Base-by-base conservation (phyloP, 768 basidiomycete species). In the Imleria badia region DNA sequence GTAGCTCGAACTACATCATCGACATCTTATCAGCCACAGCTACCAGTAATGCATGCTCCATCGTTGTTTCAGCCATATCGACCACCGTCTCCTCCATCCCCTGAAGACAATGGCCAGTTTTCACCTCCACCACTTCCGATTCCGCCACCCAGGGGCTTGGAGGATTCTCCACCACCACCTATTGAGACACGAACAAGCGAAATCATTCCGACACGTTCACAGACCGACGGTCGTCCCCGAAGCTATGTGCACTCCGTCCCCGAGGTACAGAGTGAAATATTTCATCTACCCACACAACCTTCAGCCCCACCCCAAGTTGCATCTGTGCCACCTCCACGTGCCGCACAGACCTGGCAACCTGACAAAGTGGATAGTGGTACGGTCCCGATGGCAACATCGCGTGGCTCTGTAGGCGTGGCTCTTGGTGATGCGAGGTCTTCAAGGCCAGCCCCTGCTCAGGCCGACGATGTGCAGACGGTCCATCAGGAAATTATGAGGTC, bases 51-150 rank as follows among this genome's bases (percentile, higher is more conserved):
- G n/a, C 55, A 56, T 53, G 56, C 60, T 13, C 63, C 59, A 23
- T 67, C 63, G 9, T 39, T 68, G 46, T 70, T 70, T 45, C 59
- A 61, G 44, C 55, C 66, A 6, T 63, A 63, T 38, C 62, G 44
- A 19, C 60, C 66, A 4, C 64, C 66, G 2, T 65, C 61, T n/a
- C 54, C 57, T 45, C 48, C 58, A n/a, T 4, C 44, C 1, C 15
- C 55, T 20, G 66, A 58, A 31, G 64, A 60, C 6, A 22, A 20
- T 48, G 60, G 55, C 45, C 56, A 62, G 33, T 68, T 31, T 43
- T 70, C 69, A 12, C 69, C 69, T 17, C 68, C 69, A 23, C 64
- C 69, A 1, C 48, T 70, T 13, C 70, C 64, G 9, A 49, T 70
- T 43, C 69, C 70, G 1, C 68, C 69, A 1, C 69, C 69, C 10